Percentiles rank a stretch among this genome's conserved stretches.
phyloP scores from a whole-genome alignment of 495 filamentous ascomycete species.

The Talaromyces adpressus region DNA sequence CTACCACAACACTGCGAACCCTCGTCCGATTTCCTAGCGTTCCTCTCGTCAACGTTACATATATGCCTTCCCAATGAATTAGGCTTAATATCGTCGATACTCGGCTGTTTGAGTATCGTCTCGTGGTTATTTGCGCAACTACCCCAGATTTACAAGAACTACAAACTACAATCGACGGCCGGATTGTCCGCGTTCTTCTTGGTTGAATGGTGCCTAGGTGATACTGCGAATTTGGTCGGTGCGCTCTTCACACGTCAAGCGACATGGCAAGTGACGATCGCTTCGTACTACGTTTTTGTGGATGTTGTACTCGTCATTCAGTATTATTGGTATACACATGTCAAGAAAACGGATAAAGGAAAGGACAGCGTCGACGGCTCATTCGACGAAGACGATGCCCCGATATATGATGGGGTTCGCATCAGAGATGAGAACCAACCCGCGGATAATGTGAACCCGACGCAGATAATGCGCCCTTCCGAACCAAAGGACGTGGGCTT shows the following conservation, averaged over 20 bases:
- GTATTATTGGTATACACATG: slow-evolving; percentile 61
- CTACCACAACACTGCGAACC: slow-evolving; percentile 61
- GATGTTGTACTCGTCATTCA: slow-evolving; percentile 57
- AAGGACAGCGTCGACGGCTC: slow-evolving; percentile 11
- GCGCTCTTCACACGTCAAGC: slow-evolving; percentile 61
- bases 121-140: slow-evolving; percentile 76
- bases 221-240: slow-evolving; percentile 61
- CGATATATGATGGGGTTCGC: slow-evolving; percentile 10
- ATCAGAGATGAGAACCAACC: not conserved
- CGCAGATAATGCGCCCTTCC: slow-evolving; percentile 6
- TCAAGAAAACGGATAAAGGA: slow-evolving; percentile 31
- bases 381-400: not conserved
- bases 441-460: slow-evolving; percentile 10
- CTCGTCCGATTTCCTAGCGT: slow-evolving; percentile 47
- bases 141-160: slow-evolving; percentile 70
- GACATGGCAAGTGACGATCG: slow-evolving; percentile 62
- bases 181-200: slow-evolving; percentile 65
- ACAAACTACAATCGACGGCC: slow-evolving; percentile 55
- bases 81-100: slow-evolving; percentile 56
- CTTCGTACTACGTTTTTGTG: slow-evolving; percentile 61
- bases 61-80: slow-evolving; percentile 62
- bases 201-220: slow-evolving; percentile 62
- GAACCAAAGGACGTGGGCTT: slow-evolving; percentile 26
- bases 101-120: slow-evolving; percentile 58
- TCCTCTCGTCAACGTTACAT: slow-evolving; percentile 53